A percentile compares a stretch with the other conserved stretches of the same genome.
Conservation (phyloP, 371 early-diverging fungal species). For the Apophysomyces ossiformis region DNA sequence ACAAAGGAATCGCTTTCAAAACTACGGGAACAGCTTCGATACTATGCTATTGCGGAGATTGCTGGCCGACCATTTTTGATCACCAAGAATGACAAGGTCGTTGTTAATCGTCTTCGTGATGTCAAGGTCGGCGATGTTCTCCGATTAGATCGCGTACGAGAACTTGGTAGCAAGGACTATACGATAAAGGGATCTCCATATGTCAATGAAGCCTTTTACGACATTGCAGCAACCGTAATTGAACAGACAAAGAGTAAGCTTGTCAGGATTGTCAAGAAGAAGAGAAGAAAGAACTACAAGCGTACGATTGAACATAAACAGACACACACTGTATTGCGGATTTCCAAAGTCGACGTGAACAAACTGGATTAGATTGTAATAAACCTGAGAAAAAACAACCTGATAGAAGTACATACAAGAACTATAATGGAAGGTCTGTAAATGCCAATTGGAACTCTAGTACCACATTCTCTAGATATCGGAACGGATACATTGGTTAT, state of each 20-base stretch:
- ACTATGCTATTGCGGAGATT: constrained; percentile 90
- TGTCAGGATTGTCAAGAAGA: constrained; percentile 81
- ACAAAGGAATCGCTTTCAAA: constrained; percentile 33
- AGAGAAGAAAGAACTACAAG: constrained; percentile 88
- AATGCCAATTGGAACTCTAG: no score
- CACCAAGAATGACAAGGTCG: constrained; percentile 85
- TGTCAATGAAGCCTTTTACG: constrained; percentile 70
- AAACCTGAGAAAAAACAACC: constrained; percentile 2
- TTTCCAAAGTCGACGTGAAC: constrained; percentile 75
- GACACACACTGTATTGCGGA: constrained; percentile 78
- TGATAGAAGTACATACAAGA: neutral
- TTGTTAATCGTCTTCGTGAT: constrained; percentile 80
- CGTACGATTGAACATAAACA: constrained; percentile 75
- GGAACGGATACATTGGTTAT: no score
- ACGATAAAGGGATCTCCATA: constrained; percentile 88
- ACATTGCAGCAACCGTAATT: constrained; percentile 85
- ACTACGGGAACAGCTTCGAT: constrained; percentile 63
- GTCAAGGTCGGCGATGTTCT: constrained; percentile 89
- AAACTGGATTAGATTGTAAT: constrained; percentile 34
- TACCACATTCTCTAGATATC: no score
- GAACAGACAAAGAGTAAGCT: constrained; percentile 89
- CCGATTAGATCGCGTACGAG: constrained; percentile 83
- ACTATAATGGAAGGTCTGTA: no score
- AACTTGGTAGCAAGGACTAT: constrained; percentile 87
- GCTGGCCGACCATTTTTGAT: constrained; percentile 88